Evolutionary conservation across 228 moss, liverwort and hornwort species (phyloP), one percentile per base, ranked within the genome.

Genomic region (Sphagnum magellanicum): DNA sequence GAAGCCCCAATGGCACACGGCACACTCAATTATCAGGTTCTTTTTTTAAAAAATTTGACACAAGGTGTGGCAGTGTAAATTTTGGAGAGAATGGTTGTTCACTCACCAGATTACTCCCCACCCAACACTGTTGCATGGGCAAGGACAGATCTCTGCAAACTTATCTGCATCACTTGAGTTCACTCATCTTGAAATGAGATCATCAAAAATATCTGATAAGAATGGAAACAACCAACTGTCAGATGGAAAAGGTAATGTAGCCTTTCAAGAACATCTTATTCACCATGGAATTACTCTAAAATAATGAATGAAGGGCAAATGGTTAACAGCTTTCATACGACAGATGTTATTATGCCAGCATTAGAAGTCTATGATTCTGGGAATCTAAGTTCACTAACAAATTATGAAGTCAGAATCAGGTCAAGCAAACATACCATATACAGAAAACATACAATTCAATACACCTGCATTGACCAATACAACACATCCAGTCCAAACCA

Each of bases 151-250:
- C 67, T 90, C 82, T 16, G 94, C 88, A 70, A 98, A 98, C 84
- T 91, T 94, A 73, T 98, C 94, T 61, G 98, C 80, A 71, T 98
- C 98, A 76, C 98, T 98, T 50, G 94, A 88, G 74, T 98, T 84
- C 55, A 98, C 90, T 80, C 98, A 77, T 79, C 98, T 90, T 65
- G 94, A 90, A 73, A 98, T 98, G 48, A 93, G 86, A 73, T 94
- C 98, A 75, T 98, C 98, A 49, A 93, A 98, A 47, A 98, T 92
- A 73, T 98, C 98, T 96, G 81, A 8, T 50, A 17, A 48, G 61
- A 3, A 55, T 8, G 12, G 55, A 63, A 16, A 8, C 32, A 32
- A 32, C 32, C 3, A 32, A 7, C 15, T n/a, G 8, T 9, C 63
- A 16, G 47, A 10, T 8, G 16, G 16, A 11, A 15, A 59, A 32